phyloP scores from a whole-genome alignment of 2,329 filamentous ascomycete genomes.

The Cladosporium sphaerospermum region DNA sequence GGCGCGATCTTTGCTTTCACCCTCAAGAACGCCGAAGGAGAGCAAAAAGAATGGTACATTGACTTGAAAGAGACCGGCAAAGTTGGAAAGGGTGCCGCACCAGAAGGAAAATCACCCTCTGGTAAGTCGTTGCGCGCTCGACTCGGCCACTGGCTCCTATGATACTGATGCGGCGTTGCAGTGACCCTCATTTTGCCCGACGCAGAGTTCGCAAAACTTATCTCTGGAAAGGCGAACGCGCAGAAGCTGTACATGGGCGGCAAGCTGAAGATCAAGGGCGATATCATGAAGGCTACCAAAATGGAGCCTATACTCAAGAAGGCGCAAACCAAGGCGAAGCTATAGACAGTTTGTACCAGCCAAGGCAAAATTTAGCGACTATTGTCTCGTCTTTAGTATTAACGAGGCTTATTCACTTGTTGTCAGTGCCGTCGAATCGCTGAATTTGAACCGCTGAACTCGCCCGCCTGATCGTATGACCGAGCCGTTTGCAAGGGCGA shows the following conservation, averaged over 20 bases:
- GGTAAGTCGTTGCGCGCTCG: conserved; percentile 48
- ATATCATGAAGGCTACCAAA: conserved; percentile 98
- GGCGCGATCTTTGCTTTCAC: conserved; percentile 85
- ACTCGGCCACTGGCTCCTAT: no score
- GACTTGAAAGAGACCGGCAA: conserved; percentile 87
- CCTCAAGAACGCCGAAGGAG: conserved; percentile 77
- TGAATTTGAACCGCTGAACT: no score
- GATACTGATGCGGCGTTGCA: conserved; percentile 30
- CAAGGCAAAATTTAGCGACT: no score
- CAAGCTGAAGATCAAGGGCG: conserved; percentile 96
- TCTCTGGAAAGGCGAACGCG: conserved; percentile 83
- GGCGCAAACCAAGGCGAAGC: conserved; percentile 75
- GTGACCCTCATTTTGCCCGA: conserved; percentile 84
- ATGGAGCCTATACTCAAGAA: conserved; percentile 89
- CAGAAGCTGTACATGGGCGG: conserved; percentile 97
- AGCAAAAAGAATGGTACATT: conserved; percentile 85
- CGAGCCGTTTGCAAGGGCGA: no score
- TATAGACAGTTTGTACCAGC: conserved; percentile 46
- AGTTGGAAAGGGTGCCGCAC: conserved; percentile 67
- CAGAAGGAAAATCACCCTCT: conserved; percentile 68
- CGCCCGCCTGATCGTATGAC: no score
- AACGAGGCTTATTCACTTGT: no score
- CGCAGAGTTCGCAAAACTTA: conserved; percentile 76
- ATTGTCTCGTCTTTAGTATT: no score
- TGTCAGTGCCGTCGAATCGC: no score